Evolutionary conservation across 768 basidiomycete species (phyloP), one percentile per base, ranked within the genome.

Genomic region (Mrakia frigida): DNA sequence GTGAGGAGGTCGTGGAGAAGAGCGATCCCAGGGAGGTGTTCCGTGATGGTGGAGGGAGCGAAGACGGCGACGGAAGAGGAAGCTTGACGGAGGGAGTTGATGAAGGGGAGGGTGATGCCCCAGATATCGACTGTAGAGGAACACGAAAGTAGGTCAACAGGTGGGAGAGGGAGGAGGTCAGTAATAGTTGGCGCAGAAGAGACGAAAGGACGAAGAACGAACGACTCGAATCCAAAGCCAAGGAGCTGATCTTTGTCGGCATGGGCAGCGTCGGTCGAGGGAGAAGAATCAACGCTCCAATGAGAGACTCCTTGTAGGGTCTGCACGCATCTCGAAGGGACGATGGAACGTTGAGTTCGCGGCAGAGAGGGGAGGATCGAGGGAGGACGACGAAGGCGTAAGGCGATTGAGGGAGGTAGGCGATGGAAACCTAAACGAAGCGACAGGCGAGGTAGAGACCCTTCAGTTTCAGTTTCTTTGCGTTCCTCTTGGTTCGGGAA

Each of bases 321-420:
- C 61, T 31, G 61, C 61, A 63, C 1, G 61, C 61, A 31, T 63
- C 61, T 31, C 61, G 61, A 37, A 63, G 61, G 6, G 61, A 63
- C 1, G 61, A 37, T 14, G 61, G 61, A 14, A 63, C 31, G 21
- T 37, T 37, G 35, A 63, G 61, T 23, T 63, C 61, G 18, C 11
- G 33, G 61, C 61, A 63, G 31, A 63, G 31, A 23, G 28, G 61
- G 1, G 61, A 63, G 35, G 31, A 63, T 6, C 61, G 61, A 63
- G 61, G 61, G 31, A 63, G 31, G 31, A 63, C 28, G 35, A 63
- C 35, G 61, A 63, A 37, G 31, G 61, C 31, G 61, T 63, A 63
- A 13, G 61, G 61, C 31, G 61, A 33, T 31, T 63, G 61, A n/a
- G 31, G 16, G 61, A 63, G 61, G 21, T 63, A 63, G 28, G 61